Evolutionary conservation across 2,329 filamentous ascomycete species (phyloP).

Genomic region (Colletotrichum abscissum): DNA sequence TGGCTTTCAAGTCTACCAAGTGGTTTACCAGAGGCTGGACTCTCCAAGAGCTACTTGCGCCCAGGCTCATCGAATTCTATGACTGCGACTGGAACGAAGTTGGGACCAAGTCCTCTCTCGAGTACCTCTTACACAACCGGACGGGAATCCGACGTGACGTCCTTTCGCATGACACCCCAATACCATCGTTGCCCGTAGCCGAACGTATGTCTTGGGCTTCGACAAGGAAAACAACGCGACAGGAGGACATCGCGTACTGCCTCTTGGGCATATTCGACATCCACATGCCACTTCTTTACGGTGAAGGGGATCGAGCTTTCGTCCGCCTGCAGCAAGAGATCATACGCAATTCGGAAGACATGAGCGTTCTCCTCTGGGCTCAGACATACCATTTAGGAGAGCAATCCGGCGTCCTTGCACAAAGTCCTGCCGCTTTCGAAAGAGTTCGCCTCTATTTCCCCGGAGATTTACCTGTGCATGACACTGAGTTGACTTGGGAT

Average conservation of each 20-base stretch:
- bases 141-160: neutral
- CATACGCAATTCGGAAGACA: constrained; percentile 17
- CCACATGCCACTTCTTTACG: constrained; percentile 47
- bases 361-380: constrained; percentile 18
- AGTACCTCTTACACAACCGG: constrained; percentile 23
- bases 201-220: constrained; percentile 42
- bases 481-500: neutral
- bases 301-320: constrained; percentile 40
- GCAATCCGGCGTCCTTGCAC: neutral
- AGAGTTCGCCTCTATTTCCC: neutral
- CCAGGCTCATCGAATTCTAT: constrained; percentile 42
- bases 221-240: constrained; percentile 41
- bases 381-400: neutral
- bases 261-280: constrained; percentile 47
- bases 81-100: constrained; percentile 41
- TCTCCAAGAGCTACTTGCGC: constrained; percentile 46
- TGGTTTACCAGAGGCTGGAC: constrained; percentile 44
- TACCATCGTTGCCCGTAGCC: constrained; percentile 32
- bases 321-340: constrained; percentile 32
- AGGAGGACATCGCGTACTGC: constrained; percentile 47
- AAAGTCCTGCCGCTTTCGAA: neutral
- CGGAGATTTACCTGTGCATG: neutral
- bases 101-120: constrained; percentile 40
- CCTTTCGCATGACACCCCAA: neutral
- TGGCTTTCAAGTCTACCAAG: neutral